Evolutionary conservation across 2,329 filamentous ascomycete species (phyloP), one percentile per base, ranked within the genome.

Genomic region (Aspergillus glaucus): DNA sequence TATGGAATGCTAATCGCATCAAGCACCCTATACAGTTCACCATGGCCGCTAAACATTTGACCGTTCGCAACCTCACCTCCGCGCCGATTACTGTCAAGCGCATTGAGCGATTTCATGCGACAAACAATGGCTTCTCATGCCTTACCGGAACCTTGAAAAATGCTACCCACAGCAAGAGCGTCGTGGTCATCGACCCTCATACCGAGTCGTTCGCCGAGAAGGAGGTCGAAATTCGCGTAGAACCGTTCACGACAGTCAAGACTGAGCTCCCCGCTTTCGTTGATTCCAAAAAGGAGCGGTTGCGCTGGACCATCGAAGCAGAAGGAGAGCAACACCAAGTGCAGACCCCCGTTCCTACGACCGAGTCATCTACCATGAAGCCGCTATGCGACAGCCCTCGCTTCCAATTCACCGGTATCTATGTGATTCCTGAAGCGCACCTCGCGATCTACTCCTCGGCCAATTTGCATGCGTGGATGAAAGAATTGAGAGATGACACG

Each of bases 61-160:
- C 80, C 4, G 81, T 96, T 60, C 88, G 91, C 61, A 96, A 96
- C 68, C 74, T 95, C 55, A 92, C 88, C 41, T 75, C 80, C 49
- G 84, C 80, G 44, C 77, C 82, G n/a, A 74, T 95, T 48, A 81
- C 85, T 57, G 79, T 96, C 59, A 84, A 83, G 66, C 68, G 76
- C 51, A 75, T 92, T 50, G 87, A 94, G 72, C 84, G 85, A 57
- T 90, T 90, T 65, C 79, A 83, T 56, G 77, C 73, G 72, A 78
- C 53, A 66, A 65, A 49, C 57, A 58, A 47, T 58, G 56, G 68
- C 51, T 55, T 70, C 52, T 54, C 67, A 53, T 71, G 64, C 41
- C 58, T 80, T 50, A 73, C 76, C n/a, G 68, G 70, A 3, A 57
- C 71, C 37, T 62, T 75, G 41, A 71, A 67, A 55, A 69, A 67